These are phyloP conservation scores for Cutaneotrichosporon cavernicola DNA, from an alignment of 1,284 basidiomycete species.

Conservation along the genomic window DNA sequence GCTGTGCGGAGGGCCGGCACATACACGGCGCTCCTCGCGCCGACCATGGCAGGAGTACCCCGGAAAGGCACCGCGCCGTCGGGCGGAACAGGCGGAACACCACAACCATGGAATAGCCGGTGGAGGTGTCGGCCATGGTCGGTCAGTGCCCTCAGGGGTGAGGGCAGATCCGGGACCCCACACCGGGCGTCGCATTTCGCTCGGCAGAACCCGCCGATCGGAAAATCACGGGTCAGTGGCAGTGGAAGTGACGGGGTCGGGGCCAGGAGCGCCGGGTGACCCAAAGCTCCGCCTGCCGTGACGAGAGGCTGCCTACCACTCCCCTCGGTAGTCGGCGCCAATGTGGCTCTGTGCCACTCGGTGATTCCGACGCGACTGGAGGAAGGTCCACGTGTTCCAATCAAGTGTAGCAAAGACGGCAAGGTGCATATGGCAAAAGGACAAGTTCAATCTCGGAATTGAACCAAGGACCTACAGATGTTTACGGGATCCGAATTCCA, in stretches of 20 bases:
- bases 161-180: neutral
- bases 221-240: neutral
- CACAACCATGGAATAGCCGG: neutral
- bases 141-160: neutral
- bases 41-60: neutral
- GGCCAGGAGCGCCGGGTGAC: no score
- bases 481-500: neutral
- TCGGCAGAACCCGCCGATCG: neutral
- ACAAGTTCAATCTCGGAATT: neutral
- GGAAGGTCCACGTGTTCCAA: no score
- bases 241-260: no score
- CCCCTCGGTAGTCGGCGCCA: no score
- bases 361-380: no score
- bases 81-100: neutral
- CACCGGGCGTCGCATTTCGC: neutral
- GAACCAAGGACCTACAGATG: conserved; percentile 1
- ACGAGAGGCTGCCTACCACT: no score
- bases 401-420: no score
- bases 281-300: no score
- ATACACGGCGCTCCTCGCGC: conserved; percentile 3
- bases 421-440: neutral
- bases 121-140: conserved; percentile 9
- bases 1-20: conserved; percentile 1
- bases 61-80: neutral
- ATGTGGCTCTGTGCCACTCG: no score